phyloP scores from a whole-genome alignment of 176 grass and related monocot species.

The Raddia distichophylla region DNA sequence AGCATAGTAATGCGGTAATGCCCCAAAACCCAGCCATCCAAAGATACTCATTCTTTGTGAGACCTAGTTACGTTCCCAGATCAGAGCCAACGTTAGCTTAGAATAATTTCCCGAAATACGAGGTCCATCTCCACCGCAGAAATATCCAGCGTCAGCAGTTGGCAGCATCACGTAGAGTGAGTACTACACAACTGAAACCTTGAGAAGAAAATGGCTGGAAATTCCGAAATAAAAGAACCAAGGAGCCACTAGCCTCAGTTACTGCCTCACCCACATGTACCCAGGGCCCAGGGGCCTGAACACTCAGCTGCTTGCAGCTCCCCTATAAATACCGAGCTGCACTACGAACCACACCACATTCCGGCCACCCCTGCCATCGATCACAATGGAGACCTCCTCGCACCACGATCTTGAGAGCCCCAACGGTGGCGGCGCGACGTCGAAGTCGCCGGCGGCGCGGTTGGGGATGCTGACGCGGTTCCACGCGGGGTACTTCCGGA shows the following conservation, averaged over 20 bases:
- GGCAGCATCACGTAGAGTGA: neutral
- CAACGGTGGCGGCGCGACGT: neutral
- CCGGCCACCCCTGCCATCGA: neutral
- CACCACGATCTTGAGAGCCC: neutral
- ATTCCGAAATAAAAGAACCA: conserved; percentile 16
- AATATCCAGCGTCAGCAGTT: conserved; percentile 1
- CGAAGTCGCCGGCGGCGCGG: neutral
- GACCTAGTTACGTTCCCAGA: conserved; percentile 13
- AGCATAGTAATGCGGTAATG: neutral
- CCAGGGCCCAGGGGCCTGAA: neutral
- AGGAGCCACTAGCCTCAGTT: conserved; percentile 30
- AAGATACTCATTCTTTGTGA: neutral
- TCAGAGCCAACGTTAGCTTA: neutral
- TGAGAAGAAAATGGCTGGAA: conserved; percentile 3
- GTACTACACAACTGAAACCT: neutral
- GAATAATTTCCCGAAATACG: conserved; percentile 25
- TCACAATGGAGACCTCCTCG: conserved; percentile 20
- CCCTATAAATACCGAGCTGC: conserved; percentile 49
- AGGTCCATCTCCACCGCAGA: neutral
- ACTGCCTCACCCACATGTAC: conserved; percentile 39
- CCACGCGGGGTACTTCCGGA: conserved; percentile 93
- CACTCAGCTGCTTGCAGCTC: neutral
- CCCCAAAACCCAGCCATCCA: neutral
- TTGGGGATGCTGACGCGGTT: conserved; percentile 65
- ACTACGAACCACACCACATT: conserved; percentile 30